Evolutionary conservation across 805 yeast genomes (phyloP).

Genomic region (Candida khao-thaluensis): DNA sequence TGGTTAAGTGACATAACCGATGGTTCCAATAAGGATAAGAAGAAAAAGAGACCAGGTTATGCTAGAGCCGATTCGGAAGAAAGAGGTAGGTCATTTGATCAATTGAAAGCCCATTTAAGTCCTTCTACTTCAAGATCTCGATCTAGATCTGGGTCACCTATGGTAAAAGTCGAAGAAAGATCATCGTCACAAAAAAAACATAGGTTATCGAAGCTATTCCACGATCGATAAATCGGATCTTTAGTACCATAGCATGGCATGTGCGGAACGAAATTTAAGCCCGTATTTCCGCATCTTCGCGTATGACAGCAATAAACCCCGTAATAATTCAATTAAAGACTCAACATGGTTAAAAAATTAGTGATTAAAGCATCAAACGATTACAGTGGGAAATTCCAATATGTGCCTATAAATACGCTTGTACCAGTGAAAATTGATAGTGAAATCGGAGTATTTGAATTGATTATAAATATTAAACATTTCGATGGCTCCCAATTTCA

Average conservation of each 20-base stretch:
- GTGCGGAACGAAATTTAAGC: no score
- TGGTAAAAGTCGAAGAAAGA: constrained; percentile 16
- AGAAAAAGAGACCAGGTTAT: constrained; percentile 14
- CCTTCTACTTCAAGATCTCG: constrained; percentile 9
- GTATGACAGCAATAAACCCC: constrained; percentile 3
- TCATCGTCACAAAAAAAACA: constrained; percentile 8
- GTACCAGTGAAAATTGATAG: constrained; percentile 36
- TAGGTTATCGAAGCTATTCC: constrained; percentile 19
- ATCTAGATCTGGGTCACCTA: constrained; percentile 21
- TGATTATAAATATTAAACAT: constrained; percentile 45
- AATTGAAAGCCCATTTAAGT: constrained; percentile 4
- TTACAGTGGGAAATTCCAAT: constrained; percentile 23
- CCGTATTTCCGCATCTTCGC: constrained; percentile 1
- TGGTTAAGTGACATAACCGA: constrained; percentile 29
- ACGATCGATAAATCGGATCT: constrained; percentile 1
- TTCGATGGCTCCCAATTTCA: constrained; percentile 46
- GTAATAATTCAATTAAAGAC: not conserved
- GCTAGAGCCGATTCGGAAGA: constrained; percentile 16
- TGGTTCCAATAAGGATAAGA: constrained; percentile 19
- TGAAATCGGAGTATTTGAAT: constrained; percentile 36
- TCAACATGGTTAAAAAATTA: constrained; percentile 27
- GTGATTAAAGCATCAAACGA: constrained; percentile 30
- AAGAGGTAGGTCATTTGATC: constrained; percentile 18
- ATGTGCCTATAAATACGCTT: constrained; percentile 47
- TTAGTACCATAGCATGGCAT: no score